A percentile compares a stretch with the other conserved stretches of the same genome.
Evolutionary conservation across 345 rosid genomes (phyloP).

Genomic region (Triadica sebifera): DNA sequence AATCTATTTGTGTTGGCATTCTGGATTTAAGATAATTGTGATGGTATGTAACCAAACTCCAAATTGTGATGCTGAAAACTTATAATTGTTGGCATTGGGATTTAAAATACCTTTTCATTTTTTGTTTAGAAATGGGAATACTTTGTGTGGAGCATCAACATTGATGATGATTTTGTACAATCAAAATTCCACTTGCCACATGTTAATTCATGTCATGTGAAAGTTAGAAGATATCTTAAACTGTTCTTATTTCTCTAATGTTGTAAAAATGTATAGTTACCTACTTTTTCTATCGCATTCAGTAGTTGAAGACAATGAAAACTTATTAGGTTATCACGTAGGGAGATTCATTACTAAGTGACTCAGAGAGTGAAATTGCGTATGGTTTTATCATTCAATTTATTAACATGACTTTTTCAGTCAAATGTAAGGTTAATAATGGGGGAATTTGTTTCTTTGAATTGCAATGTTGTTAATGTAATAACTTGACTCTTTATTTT

Average conservation of each 20-base stretch:
- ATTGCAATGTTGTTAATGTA: background rate
- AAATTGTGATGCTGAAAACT: background rate
- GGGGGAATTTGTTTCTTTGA: background rate
- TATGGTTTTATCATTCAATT: constrained; percentile 1
- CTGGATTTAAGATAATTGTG: background rate
- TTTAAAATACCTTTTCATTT: background rate
- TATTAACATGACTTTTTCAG: background rate
- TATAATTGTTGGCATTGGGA: background rate
- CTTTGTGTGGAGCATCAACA: too few species aligned
- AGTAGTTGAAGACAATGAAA: background rate
- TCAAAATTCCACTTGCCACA: background rate
- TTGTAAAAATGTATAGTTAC: background rate
- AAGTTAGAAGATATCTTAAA: background rate
- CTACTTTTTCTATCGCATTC: background rate
- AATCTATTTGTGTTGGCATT: background rate
- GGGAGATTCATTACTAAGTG: background rate
- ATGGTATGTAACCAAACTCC: background rate
- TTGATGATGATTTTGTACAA: background rate
- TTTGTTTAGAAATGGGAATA: background rate
- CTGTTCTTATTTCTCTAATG: background rate
- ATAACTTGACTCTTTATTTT: background rate
- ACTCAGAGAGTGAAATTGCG: background rate
- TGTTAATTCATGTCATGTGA: background rate
- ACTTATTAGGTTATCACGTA: background rate
- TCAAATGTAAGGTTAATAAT: background rate